Evolutionary conservation across 1,284 basidiomycete genomes (phyloP), one percentile per base, ranked within the genome.

Genomic region (Cutaneotrichosporon sp.): DNA sequence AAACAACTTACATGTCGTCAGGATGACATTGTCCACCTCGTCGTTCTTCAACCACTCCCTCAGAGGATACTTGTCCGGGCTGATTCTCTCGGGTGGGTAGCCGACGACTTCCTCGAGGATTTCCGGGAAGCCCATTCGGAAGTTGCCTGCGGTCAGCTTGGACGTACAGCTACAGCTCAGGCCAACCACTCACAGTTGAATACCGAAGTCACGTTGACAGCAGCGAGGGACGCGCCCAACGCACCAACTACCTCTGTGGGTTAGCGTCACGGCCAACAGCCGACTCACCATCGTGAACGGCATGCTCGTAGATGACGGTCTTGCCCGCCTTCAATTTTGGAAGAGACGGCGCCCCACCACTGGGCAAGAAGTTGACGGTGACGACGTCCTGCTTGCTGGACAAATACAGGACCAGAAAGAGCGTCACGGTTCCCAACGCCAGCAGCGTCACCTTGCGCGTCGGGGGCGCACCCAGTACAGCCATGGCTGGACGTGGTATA

Each of bases 301-400:
- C 50, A 2, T n/a, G 15, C 43, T 51, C 50, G 20, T 33, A 51
- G 86, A 79, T 66, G 86, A 86, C 41, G 83, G 79, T 74, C 81
- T 85, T 76, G 83, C 84, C 50, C 81, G 75, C 5, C 84, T 84
- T 82, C 81, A 86, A 10, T 30, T 10, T 5, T 5, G 26, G 26
- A 30, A 30, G 26, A 30, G 7, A n/a, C n/a, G n/a, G n/a, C n/a
- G n/a, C 10, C 7, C 10, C 26, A 30, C 26, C 10, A 5, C 7
- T 30, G 26, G 26, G 7, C 5, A 30, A 30, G 7, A 30, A 30
- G 5, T 10, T 5, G 26, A 30, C 26, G 26, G 26, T 10, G 10
- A 30, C 26, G 10, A 10, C 26, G 7, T 30, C 26, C 26, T 30
- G 26, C 26, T 30, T 5, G 10, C 7, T 30, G 7, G 26, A 30